Conservation (phyloP, 2,329 filamentous ascomycete genomes). For the Colletotrichum liaoningense region DNA sequence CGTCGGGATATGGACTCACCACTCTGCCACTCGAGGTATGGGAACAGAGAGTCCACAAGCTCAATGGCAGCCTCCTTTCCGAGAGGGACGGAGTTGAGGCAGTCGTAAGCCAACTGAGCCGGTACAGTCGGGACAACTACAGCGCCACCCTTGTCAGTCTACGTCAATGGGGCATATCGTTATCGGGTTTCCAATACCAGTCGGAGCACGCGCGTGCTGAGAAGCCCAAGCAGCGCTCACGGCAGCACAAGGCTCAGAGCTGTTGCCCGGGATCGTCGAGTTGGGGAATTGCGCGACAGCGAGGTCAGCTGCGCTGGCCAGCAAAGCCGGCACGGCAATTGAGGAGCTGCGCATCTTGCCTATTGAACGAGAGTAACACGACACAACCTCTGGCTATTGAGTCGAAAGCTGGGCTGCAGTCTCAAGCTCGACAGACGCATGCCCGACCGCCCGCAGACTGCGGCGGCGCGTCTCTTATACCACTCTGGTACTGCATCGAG, state of each 20-base stretch:
- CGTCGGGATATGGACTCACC: conserved; percentile 38
- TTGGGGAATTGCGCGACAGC: background rate
- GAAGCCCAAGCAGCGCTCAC: conserved; percentile 22
- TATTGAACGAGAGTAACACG: background rate
- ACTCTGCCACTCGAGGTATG: conserved; percentile 55
- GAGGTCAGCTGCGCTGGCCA: background rate
- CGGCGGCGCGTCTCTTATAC: conserved; percentile 4
- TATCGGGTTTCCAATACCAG: background rate
- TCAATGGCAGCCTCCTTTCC: conserved; percentile 50
- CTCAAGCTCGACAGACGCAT: background rate
- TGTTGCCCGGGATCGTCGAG: background rate
- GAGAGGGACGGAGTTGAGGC: conserved; percentile 55
- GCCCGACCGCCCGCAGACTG: background rate
- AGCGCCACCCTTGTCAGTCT: background rate
- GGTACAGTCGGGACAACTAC: conserved; percentile 40
- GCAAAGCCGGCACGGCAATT: conserved; percentile 9
- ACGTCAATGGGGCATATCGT: background rate
- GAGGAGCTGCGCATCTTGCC: conserved; percentile 22
- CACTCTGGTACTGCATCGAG: too few relatives aligned
- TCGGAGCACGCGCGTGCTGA: conserved; percentile 14
- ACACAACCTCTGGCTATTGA: background rate
- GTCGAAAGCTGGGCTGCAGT: background rate
- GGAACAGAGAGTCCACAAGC: conserved; percentile 51
- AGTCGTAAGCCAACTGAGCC: conserved; percentile 51
- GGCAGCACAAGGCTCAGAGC: conserved; percentile 22